Conservation (phyloP, 2,329 filamentous ascomycete genomes). For the Colletotrichum graminicola region DNA sequence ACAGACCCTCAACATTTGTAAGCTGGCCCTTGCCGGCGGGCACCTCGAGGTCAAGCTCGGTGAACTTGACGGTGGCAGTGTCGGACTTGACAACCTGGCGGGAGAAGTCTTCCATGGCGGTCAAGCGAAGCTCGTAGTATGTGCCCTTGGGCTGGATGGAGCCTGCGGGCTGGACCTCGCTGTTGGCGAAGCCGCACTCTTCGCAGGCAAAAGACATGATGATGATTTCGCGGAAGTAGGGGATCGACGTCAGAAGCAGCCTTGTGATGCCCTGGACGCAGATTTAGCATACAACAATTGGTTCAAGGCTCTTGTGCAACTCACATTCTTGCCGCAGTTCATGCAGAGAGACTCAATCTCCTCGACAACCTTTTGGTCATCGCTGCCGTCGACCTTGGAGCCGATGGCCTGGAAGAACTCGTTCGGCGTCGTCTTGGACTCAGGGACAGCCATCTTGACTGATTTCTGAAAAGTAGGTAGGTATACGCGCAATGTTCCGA, state of each 20-base stretch:
- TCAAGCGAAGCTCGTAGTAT: constrained; percentile 85
- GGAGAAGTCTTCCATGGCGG: constrained; percentile 78
- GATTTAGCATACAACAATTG: constrained; percentile 36
- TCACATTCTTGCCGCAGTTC: constrained; percentile 85
- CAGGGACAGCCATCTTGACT: constrained; percentile 58
- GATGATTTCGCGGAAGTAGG: constrained; percentile 97
- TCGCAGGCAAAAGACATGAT: constrained; percentile 97
- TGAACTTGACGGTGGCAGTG: constrained; percentile 84
- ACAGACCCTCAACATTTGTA: constrained; percentile 91
- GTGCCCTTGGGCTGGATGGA: constrained; percentile 90
- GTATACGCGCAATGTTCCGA: constrained; percentile 3
- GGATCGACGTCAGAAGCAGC: constrained; percentile 90
- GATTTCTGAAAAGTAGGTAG: neutral
- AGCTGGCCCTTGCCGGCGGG: constrained; percentile 91
- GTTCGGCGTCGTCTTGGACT: constrained; percentile 55
- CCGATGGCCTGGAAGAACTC: constrained; percentile 75
- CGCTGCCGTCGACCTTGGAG: constrained; percentile 65
- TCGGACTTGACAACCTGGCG: constrained; percentile 95
- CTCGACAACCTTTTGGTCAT: constrained; percentile 70
- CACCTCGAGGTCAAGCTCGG: constrained; percentile 93
- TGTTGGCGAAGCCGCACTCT: constrained; percentile 90
- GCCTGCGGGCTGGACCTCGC: constrained; percentile 92
- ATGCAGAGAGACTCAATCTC: constrained; percentile 86
- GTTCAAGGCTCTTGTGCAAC: constrained; percentile 43
- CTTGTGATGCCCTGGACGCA: constrained; percentile 78